Evolutionary conservation across 306 rosid genomes (phyloP).

Genomic region (Quercus ilex): DNA sequence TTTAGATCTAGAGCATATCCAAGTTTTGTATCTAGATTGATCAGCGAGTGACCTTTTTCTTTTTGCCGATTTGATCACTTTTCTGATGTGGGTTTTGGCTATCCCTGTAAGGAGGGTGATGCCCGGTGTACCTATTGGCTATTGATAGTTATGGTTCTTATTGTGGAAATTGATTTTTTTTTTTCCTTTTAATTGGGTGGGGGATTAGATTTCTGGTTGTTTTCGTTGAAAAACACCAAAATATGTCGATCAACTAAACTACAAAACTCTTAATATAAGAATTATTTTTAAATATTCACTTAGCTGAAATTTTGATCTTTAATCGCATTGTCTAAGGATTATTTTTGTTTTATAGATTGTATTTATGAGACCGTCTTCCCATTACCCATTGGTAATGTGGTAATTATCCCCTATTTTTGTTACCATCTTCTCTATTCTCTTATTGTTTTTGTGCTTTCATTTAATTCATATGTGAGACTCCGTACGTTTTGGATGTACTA

Average conservation of each 20-base stretch:
- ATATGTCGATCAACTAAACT: rapidly evolving
- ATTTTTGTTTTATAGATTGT: not conserved
- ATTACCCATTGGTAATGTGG: not conserved
- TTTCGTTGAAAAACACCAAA: no score
- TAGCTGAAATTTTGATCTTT: no score
- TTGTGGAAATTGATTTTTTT: no score
- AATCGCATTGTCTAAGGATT: not conserved
- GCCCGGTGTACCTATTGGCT: no score
- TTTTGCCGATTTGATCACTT: not conserved
- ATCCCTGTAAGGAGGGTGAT: not conserved
- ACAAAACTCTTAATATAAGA: no score
- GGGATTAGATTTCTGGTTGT: no score
- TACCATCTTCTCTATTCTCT: not conserved
- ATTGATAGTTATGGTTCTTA: no score
- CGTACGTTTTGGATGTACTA: not conserved
- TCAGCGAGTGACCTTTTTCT: not conserved
- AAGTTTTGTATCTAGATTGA: not conserved
- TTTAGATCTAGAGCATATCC: no score
- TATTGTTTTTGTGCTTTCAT: not conserved
- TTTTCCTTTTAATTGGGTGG: no score
- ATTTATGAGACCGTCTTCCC: not conserved
- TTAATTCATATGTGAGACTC: not conserved
- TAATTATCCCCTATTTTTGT: not conserved
- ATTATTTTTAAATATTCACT: no score
- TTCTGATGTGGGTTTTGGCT: not conserved